Evolutionary conservation across 768 basidiomycete species (phyloP).

Genomic region (Podaxis sp.): DNA sequence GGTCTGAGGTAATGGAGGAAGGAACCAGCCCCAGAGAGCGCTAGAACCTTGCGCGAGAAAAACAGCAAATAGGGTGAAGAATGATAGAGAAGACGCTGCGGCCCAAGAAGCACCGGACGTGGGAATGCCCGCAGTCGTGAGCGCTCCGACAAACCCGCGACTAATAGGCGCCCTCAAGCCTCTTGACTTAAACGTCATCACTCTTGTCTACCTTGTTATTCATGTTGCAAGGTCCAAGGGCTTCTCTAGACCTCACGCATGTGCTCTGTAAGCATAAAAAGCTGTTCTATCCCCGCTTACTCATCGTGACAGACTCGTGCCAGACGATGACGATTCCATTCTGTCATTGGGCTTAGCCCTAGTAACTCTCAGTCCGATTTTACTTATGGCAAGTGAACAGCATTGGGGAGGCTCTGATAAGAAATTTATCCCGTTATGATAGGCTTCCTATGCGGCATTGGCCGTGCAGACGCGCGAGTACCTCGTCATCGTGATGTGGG

Average conservation of each 20-base stretch:
- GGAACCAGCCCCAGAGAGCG: too few species aligned
- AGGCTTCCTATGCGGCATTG: slow-evolving; percentile 81
- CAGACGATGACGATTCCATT: slow-evolving; percentile 63
- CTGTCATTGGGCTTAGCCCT: slow-evolving; percentile 59
- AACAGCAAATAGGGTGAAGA: too few species aligned
- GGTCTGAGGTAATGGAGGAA: too few species aligned
- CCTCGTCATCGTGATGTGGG: slow-evolving; percentile 82
- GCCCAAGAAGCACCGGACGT: not conserved
- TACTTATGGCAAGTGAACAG: slow-evolving; percentile 58
- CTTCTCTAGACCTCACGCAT: slow-evolving; percentile 66
- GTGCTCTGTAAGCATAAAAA: slow-evolving; percentile 53
- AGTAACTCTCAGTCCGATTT: slow-evolving; percentile 66
- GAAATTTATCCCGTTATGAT: not conserved
- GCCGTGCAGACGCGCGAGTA: slow-evolving; percentile 77
- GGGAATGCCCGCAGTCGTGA: not conserved
- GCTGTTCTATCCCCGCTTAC: not conserved
- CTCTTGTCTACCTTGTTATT: not conserved
- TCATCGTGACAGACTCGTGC: slow-evolving; percentile 6
- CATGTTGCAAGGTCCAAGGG: slow-evolving; percentile 33
- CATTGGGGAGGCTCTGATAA: not conserved
- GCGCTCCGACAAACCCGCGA: not conserved
- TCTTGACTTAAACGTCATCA: not conserved
- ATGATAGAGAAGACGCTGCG: too few species aligned
- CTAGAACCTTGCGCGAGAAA: too few species aligned
- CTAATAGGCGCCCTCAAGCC: not conserved